Percentiles rank a stretch among this genome's conserved stretches.
Conservation (phyloP, 2,329 filamentous ascomycete genomes). For the Alternaria solani region DNA sequence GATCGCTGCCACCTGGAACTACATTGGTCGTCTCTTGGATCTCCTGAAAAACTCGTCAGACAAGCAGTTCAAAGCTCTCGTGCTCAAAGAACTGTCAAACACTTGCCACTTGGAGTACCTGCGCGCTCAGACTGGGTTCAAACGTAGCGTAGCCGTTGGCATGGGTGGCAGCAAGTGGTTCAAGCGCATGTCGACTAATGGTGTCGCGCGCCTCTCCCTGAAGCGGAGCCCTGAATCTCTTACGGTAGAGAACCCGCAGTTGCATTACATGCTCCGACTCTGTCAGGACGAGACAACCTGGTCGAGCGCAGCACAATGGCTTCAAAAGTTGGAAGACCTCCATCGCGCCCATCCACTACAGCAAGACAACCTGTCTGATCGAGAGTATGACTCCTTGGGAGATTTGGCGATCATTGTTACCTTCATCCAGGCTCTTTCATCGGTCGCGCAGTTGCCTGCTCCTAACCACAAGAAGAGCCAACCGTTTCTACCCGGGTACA, state of each 20-base stretch:
- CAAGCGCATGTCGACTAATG: conserved; percentile 47
- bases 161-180: conserved; percentile 53
- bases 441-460: conserved; percentile 48
- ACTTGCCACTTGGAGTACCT: conserved; percentile 58
- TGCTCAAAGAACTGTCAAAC: conserved; percentile 57
- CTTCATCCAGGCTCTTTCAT: conserved; percentile 54
- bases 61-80: conserved; percentile 44
- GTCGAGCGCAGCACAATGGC: conserved; percentile 50
- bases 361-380: conserved; percentile 45
- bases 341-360: conserved; percentile 47
- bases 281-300: conserved; percentile 52
- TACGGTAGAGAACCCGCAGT: conserved; percentile 46
- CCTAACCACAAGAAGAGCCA: conserved; percentile 52
- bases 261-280: conserved; percentile 57
- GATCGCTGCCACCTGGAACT: conserved; percentile 53
- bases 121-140: conserved; percentile 52
- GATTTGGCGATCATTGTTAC: conserved; percentile 51
- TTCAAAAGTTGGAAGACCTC: conserved; percentile 53
- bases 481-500: conserved; percentile 45
- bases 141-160: conserved; percentile 51
- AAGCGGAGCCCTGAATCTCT: conserved; percentile 55
- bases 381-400: conserved; percentile 48
- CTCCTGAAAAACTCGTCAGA: conserved; percentile 36
- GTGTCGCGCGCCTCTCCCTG: conserved; percentile 49
- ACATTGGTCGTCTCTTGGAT: conserved; percentile 50